Evolutionary conservation across 371 early-diverging fungal genomes (phyloP).

Genomic region (Mortierella sp.): DNA sequence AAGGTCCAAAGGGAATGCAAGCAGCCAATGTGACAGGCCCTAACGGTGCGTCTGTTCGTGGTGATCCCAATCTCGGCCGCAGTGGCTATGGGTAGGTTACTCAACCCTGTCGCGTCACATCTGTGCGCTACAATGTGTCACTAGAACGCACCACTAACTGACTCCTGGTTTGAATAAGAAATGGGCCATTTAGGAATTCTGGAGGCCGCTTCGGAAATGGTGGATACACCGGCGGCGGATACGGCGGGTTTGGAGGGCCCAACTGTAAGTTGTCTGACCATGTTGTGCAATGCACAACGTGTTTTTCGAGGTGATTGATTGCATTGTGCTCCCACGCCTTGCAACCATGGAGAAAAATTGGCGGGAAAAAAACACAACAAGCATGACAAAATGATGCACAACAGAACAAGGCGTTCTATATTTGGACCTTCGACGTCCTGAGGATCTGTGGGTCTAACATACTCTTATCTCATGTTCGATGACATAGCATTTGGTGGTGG

Average conservation of each 20-base stretch:
- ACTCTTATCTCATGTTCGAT: too few species aligned
- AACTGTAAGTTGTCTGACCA: slow-evolving; percentile 35
- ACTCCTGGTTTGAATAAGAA: neutral
- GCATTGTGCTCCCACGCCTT: too few species aligned
- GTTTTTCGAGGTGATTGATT: too few species aligned
- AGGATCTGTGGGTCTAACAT: too few species aligned
- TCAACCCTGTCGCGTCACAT: too few species aligned
- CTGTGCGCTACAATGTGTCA: too few species aligned
- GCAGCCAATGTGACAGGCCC: slow-evolving; percentile 88
- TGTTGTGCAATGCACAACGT: too few species aligned
- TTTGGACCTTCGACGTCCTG: too few species aligned
- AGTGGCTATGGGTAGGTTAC: slow-evolving; percentile 24
- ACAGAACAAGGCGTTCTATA: neutral
- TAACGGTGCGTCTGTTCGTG: slow-evolving; percentile 74
- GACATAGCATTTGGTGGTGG: slow-evolving; percentile 48
- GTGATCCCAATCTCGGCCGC: slow-evolving; percentile 68
- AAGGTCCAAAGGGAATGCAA: slow-evolving; percentile 87
- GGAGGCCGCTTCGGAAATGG: slow-evolving; percentile 32
- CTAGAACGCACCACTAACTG: too few species aligned
- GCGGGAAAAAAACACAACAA: slow-evolving; percentile 18
- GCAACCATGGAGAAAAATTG: too few species aligned
- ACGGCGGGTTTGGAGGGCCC: slow-evolving; percentile 48
- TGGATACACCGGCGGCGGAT: slow-evolving; percentile 44
- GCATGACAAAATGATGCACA: slow-evolving; percentile 9
- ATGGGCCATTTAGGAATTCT: slow-evolving; percentile 8